Evolutionary conservation across 2,329 filamentous ascomycete species (phyloP).

Genomic region (Corynespora cassiicola): DNA sequence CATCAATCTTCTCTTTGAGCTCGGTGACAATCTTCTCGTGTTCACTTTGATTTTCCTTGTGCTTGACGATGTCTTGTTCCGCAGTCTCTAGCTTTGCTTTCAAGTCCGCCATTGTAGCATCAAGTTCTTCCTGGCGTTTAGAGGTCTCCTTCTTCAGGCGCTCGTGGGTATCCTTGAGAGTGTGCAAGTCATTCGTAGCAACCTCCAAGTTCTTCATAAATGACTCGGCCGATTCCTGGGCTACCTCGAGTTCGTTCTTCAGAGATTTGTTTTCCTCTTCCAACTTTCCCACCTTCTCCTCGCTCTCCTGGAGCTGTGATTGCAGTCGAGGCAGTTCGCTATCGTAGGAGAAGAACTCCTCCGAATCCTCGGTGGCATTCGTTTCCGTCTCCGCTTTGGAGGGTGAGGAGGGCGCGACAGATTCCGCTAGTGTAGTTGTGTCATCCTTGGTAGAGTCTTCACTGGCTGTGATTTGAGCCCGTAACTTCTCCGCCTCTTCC

Average conservation of each 20-base stretch:
- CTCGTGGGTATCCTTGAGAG: constrained; percentile 60
- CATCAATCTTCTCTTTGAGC: constrained; percentile 35
- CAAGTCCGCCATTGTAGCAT: constrained; percentile 31
- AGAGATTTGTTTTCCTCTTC: constrained; percentile 72
- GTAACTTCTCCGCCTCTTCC: constrained; percentile 68
- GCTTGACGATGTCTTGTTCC: constrained; percentile 53
- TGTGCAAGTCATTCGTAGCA: constrained; percentile 68
- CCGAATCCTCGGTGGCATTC: constrained; percentile 50
- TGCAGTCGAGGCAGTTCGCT: constrained; percentile 85
- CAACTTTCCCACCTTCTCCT: constrained; percentile 74
- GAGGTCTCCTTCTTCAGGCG: constrained; percentile 41
- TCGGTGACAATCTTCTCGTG: constrained; percentile 49
- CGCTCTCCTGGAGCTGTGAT: constrained; percentile 72
- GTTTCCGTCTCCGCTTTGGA: constrained; percentile 32
- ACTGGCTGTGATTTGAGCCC: constrained; percentile 32
- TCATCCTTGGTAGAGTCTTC: constrained; percentile 30
- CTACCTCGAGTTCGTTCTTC: constrained; percentile 72
- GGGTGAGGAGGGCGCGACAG: constrained; percentile 28
- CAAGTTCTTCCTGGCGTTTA: constrained; percentile 37
- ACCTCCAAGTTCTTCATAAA: constrained; percentile 67
- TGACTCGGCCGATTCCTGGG: constrained; percentile 67
- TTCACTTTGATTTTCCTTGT: constrained; percentile 50
- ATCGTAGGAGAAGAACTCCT: constrained; percentile 93
- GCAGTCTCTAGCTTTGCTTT: constrained; percentile 43
- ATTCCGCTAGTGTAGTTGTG: constrained; percentile 31